phyloP scores from a whole-genome alignment of 768 basidiomycete species.

The Punctularia strigosozonata region DNA sequence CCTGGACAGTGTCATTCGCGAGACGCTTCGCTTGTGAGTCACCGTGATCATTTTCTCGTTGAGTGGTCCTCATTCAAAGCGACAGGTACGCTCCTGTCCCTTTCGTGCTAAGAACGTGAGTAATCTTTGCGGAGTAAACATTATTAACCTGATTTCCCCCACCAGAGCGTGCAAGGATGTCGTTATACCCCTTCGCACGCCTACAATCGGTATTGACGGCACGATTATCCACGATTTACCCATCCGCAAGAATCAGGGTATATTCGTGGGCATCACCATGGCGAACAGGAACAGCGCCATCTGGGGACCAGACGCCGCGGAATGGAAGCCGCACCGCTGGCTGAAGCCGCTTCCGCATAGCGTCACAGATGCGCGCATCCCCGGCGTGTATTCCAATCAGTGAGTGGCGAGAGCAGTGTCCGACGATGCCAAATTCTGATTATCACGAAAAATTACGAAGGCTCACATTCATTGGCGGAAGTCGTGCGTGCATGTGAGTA shows the following conservation, averaged over 20 bases:
- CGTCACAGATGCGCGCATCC: too few species aligned
- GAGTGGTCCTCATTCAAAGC: too few species aligned
- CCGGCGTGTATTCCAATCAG: too few species aligned
- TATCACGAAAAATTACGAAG: too few species aligned
- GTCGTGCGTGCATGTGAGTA: conserved; percentile 7
- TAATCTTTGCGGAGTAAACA: conserved; percentile 1
- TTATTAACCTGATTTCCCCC: too few species aligned
- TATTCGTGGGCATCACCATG: conserved; percentile 3
- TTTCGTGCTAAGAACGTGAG: conserved; percentile 33
- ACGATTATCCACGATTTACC: background rate
- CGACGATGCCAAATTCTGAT: too few species aligned
- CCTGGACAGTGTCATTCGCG: conserved; percentile 16
- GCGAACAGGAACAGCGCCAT: conserved; percentile 3
- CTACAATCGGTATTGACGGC: too few species aligned
- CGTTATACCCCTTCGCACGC: too few species aligned
- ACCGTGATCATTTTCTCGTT: background rate
- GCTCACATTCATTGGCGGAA: conserved; percentile 9
- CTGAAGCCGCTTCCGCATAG: too few species aligned
- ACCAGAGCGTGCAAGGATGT: too few species aligned
- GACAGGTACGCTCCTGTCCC: conserved; percentile 36
- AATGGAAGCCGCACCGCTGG: conserved; percentile 12
- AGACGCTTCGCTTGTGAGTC: conserved; percentile 15
- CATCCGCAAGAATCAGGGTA: conserved; percentile 3
- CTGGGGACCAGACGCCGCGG: conserved; percentile 9
- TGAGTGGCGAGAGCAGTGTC: too few species aligned